Conservation (phyloP, 306 rosid species). For the Mucuna pruriens region DNA sequence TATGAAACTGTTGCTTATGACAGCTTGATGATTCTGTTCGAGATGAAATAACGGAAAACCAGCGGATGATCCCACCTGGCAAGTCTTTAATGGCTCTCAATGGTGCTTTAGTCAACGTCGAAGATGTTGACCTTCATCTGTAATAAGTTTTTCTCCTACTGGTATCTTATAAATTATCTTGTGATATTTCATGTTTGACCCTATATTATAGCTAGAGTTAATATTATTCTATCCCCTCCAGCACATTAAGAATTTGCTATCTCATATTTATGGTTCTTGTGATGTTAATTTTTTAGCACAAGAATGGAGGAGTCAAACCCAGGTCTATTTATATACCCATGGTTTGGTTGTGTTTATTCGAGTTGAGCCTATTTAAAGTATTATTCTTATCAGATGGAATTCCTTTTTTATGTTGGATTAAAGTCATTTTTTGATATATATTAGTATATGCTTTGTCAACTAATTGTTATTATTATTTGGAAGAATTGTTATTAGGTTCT, state of each 20-base stretch:
- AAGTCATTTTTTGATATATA: not conserved
- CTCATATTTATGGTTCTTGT: conserved; percentile 11
- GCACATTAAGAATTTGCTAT: conserved; percentile 8
- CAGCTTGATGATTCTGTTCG: conserved; percentile 89
- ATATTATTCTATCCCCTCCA: not conserved
- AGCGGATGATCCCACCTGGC: conserved; percentile 97
- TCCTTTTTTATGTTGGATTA: not conserved
- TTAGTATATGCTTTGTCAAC: not conserved
- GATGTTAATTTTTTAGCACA: not conserved
- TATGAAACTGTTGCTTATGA: conserved; percentile 29
- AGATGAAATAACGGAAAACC: conserved; percentile 90
- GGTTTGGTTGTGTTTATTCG: too few species aligned
- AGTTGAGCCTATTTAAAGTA: too few species aligned
- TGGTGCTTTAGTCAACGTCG: conserved; percentile 92
- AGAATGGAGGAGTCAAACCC: not conserved
- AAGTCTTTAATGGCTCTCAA: conserved; percentile 97
- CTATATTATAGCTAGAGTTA: conserved; percentile 25
- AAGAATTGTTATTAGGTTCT: not conserved
- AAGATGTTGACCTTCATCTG: conserved; percentile 92
- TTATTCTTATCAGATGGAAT: not conserved
- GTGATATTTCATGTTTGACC: conserved; percentile 22
- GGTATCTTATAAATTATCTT: conserved; percentile 39
- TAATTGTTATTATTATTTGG: not conserved
- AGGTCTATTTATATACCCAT: not conserved
- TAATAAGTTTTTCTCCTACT: conserved; percentile 57